Conservation (phyloP, 2,329 filamentous ascomycete species). For the Aspergillus neoniger region DNA sequence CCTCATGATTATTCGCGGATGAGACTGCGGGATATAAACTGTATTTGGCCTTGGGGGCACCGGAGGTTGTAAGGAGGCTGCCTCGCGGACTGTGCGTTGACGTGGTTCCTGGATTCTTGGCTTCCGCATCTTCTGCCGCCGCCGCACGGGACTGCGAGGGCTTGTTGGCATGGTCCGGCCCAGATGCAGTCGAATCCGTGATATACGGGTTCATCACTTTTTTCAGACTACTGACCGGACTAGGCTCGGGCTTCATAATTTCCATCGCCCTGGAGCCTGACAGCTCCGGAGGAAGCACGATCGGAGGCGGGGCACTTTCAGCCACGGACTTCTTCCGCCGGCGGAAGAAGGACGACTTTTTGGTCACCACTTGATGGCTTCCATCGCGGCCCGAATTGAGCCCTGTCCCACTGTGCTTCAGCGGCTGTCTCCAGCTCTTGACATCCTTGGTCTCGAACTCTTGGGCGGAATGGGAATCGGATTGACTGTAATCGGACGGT, state of each 20-base stretch:
- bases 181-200: slow-evolving; percentile 26
- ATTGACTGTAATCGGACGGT: slow-evolving; percentile 24
- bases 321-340: slow-evolving; percentile 86
- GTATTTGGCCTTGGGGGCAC: slow-evolving; percentile 28
- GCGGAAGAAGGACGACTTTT: slow-evolving; percentile 91
- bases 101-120: slow-evolving; percentile 20
- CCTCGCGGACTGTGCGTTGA: slow-evolving; percentile 27
- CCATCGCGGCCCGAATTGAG: slow-evolving; percentile 35
- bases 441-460: slow-evolving; percentile 30
- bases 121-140: slow-evolving; percentile 18
- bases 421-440: slow-evolving; percentile 31
- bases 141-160: slow-evolving; percentile 23
- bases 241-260: slow-evolving; percentile 46
- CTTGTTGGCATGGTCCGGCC: slow-evolving; percentile 23
- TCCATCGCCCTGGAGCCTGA: slow-evolving; percentile 42
- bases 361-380: slow-evolving; percentile 69
- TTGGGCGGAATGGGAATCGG: slow-evolving; percentile 25
- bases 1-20: slow-evolving; percentile 27
- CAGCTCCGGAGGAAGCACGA: slow-evolving; percentile 49
- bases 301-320: slow-evolving; percentile 65
- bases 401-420: slow-evolving; percentile 27
- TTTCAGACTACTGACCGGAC: slow-evolving; percentile 76
- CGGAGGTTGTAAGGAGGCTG: slow-evolving; percentile 28
- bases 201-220: slow-evolving; percentile 88
- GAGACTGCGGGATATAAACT: slow-evolving; percentile 31